phyloP scores from a whole-genome alignment of 2,329 filamentous ascomycete genomes.

The Aschersonia sp. region DNA sequence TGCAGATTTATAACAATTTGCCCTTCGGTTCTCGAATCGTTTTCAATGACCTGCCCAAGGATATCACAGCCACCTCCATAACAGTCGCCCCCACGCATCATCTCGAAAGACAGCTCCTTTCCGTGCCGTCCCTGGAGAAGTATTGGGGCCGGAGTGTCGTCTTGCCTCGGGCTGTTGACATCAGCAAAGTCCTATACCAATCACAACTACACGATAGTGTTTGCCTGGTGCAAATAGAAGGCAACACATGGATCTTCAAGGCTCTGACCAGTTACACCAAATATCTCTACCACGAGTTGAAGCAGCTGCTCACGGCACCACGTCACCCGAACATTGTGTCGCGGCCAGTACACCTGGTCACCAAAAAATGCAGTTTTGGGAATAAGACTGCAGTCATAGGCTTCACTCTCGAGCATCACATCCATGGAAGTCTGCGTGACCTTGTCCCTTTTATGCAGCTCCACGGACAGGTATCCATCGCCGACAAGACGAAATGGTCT shows the following conservation, averaged over 20 bases:
- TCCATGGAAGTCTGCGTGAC: conserved; percentile 40
- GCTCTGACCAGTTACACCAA: conserved; percentile 41
- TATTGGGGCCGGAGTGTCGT: conserved; percentile 27
- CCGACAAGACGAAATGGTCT: conserved; percentile 37
- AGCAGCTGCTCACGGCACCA: conserved; percentile 35
- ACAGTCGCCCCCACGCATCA: conserved; percentile 33
- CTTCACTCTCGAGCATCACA: conserved; percentile 40
- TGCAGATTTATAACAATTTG: conserved; percentile 24
- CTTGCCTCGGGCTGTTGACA: conserved; percentile 32
- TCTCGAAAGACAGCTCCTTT: conserved; percentile 37
- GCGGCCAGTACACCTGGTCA: conserved; percentile 37
- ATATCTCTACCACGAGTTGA: conserved; percentile 47
- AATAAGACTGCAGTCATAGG: conserved; percentile 40
- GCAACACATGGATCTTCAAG: conserved; percentile 38
- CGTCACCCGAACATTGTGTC: conserved; percentile 38
- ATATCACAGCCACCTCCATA: conserved; percentile 30
- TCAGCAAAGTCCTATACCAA: conserved; percentile 33
- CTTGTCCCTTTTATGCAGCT: conserved; percentile 35
- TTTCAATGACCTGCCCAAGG: conserved; percentile 32
- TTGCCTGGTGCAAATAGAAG: conserved; percentile 32
- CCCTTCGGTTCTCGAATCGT: conserved; percentile 46
- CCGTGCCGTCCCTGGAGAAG: conserved; percentile 22
- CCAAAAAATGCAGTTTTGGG: conserved; percentile 40
- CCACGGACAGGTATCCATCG: conserved; percentile 24
- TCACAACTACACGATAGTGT: conserved; percentile 45